Percentiles rank a stretch among this genome's conserved stretches.
phyloP scores from a whole-genome alignment of 306 rosid species.

The Prunus mira region DNA sequence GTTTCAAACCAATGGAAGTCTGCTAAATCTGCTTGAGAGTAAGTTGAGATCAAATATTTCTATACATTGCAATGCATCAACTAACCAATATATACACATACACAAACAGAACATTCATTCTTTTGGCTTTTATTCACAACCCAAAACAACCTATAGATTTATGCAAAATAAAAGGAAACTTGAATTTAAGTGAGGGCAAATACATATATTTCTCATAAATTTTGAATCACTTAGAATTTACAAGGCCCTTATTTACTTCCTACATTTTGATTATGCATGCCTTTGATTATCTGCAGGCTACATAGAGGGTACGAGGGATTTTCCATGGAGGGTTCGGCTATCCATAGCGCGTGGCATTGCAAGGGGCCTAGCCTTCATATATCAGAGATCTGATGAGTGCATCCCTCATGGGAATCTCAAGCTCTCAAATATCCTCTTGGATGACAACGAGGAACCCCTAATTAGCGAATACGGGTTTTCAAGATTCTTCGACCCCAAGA shows the following conservation, averaged over 20 bases:
- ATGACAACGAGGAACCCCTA: slow-evolving; percentile 46
- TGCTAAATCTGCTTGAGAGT: slow-evolving; percentile 67
- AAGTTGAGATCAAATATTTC: slow-evolving; percentile 22
- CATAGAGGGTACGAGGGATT: slow-evolving; percentile 45
- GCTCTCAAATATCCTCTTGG: slow-evolving; percentile 71
- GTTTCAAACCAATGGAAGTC: slow-evolving; percentile 68
- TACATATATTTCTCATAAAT: neutral
- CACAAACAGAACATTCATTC: neutral
- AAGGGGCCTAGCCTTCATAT: slow-evolving; percentile 56
- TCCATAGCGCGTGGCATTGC: slow-evolving; percentile 68
- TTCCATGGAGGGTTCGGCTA: slow-evolving; percentile 57
- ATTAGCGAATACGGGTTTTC: slow-evolving; percentile 71
- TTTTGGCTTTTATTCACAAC: neutral
- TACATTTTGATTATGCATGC: neutral
- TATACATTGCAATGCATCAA: neutral
- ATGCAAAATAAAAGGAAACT: too few relatives aligned
- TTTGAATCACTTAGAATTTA: neutral
- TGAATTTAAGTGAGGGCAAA: too few relatives aligned
- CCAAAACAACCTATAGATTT: too few relatives aligned
- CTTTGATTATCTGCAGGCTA: slow-evolving; percentile 40
- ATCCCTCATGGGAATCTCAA: slow-evolving; percentile 76
- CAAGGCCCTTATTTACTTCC: neutral
- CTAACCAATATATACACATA: neutral
- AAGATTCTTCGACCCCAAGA: slow-evolving; percentile 42
- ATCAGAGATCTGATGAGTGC: slow-evolving; percentile 32